Evolutionary conservation across 345 rosid genomes (phyloP).

Genomic region (Boechera stricta): DNA sequence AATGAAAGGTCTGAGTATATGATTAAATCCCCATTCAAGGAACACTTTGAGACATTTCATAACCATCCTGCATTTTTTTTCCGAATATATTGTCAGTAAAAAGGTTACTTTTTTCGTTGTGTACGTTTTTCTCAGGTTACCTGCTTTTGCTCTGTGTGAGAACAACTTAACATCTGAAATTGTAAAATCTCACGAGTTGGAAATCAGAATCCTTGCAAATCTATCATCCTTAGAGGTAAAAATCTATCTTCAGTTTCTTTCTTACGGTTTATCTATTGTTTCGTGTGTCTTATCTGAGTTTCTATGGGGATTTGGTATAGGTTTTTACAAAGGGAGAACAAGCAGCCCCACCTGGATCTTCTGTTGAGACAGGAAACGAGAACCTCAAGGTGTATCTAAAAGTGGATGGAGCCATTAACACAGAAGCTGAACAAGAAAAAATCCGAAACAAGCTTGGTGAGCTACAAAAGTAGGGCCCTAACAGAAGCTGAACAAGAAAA

Average conservation of each 20-base stretch:
- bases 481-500: slow-evolving; percentile 65
- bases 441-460: slow-evolving; percentile 72
- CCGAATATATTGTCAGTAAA: neutral
- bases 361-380: slow-evolving; percentile 81
- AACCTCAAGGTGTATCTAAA: slow-evolving; percentile 79
- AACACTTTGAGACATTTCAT: neutral
- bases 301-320: slow-evolving; percentile 44
- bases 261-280: neutral
- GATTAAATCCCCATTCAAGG: neutral
- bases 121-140: slow-evolving; percentile 58
- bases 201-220: slow-evolving; percentile 81
- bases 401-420: slow-evolving; percentile 68
- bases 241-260: neutral
- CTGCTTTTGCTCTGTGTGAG: slow-evolving; percentile 82
- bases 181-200: slow-evolving; percentile 65
- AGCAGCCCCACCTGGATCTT: slow-evolving; percentile 74
- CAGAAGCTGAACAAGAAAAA: slow-evolving; percentile 72
- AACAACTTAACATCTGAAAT: slow-evolving; percentile 58
- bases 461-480: slow-evolving; percentile 42
- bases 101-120: neutral
- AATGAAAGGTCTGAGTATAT: slow-evolving; percentile 67
- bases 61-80: neutral
- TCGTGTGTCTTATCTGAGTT: neutral
- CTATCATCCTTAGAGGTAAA: slow-evolving; percentile 75
- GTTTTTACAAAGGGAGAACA: slow-evolving; percentile 69